Evolutionary conservation across 768 basidiomycete species (phyloP).

Genomic region (Psilocybe tampanensis): DNA sequence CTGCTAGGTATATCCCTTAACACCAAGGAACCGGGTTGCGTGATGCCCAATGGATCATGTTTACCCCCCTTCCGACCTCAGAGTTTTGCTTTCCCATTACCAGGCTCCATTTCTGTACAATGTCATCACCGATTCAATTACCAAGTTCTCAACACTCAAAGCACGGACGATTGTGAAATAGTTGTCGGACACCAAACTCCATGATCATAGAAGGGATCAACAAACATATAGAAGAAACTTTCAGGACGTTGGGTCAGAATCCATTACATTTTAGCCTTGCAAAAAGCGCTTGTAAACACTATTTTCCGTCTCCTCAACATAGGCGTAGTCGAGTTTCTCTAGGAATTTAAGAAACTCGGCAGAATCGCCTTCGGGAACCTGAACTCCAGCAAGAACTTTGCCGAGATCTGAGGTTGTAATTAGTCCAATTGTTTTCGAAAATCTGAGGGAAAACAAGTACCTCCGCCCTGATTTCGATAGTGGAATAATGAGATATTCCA

Average conservation of each 20-base stretch:
- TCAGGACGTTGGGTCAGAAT: neutral
- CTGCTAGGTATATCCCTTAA: neutral
- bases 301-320: constrained; percentile 93
- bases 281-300: constrained; percentile 80
- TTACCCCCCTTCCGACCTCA: neutral
- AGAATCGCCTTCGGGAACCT: constrained; percentile 75
- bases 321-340: constrained; percentile 78
- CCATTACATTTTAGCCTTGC: constrained; percentile 27
- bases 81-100: neutral
- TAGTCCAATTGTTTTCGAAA: neutral
- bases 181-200: neutral
- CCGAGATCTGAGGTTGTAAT: constrained; percentile 69
- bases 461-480: constrained; percentile 96
- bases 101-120: too few relatives aligned
- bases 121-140: neutral
- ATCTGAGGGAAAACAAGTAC: constrained; percentile 42
- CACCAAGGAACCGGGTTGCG: neutral
- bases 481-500: constrained; percentile 99
- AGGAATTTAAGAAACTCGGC: constrained; percentile 76
- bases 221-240: neutral
- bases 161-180: neutral
- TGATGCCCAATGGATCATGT: neutral
- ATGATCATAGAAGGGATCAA: neutral
- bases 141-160: neutral
- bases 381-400: constrained; percentile 91